Percentiles rank a stretch among this genome's conserved stretches.
These are phyloP conservation scores for Phyllachora maydis DNA, from an alignment of 2,329 filamentous ascomycete species.

Conservation along the genomic window DNA sequence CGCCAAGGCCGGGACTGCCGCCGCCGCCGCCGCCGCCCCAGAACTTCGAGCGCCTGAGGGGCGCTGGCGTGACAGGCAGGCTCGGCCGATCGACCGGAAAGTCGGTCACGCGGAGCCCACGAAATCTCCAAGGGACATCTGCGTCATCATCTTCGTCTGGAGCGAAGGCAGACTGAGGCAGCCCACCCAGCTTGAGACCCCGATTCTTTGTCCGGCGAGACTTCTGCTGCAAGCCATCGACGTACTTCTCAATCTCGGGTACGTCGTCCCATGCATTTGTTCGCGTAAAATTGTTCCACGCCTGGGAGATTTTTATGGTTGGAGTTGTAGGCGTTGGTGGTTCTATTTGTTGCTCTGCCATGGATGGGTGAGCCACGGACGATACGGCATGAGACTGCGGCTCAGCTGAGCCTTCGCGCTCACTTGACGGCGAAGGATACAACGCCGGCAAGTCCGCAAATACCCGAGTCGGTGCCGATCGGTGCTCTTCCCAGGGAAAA, in stretches of 20 bases:
- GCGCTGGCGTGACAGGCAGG: conserved; percentile 76
- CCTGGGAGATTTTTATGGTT: conserved; percentile 26
- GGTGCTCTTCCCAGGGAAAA: conserved; percentile 76
- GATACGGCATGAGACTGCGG: too few relatives aligned
- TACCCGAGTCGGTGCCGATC: conserved; percentile 39
- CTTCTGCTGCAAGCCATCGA: conserved; percentile 55
- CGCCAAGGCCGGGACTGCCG: too few relatives aligned
- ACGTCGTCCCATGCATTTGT: conserved; percentile 88
- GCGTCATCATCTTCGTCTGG: conserved; percentile 2
- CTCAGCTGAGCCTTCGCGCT: too few relatives aligned
- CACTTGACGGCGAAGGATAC: too few relatives aligned
- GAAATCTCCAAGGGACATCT: conserved; percentile 12
- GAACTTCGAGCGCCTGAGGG: conserved; percentile 46
- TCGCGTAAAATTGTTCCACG: conserved; percentile 55
- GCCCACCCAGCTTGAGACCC: conserved; percentile 8
- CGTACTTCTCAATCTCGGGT: conserved; percentile 72
- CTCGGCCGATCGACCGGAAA: conserved; percentile 77
- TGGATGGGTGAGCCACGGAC: conserved; percentile 7
- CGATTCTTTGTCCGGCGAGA: conserved; percentile 19
- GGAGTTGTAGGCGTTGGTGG: conserved; percentile 26
- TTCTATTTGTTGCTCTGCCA: conserved; percentile 18
- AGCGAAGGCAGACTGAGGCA: conserved; percentile 6
- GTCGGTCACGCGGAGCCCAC: conserved; percentile 54
- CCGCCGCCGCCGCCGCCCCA: conserved; percentile 31
- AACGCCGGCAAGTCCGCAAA: too few relatives aligned